phyloP scores from a whole-genome alignment of 2,329 filamentous ascomycete genomes.

The Fusarium longipes region DNA sequence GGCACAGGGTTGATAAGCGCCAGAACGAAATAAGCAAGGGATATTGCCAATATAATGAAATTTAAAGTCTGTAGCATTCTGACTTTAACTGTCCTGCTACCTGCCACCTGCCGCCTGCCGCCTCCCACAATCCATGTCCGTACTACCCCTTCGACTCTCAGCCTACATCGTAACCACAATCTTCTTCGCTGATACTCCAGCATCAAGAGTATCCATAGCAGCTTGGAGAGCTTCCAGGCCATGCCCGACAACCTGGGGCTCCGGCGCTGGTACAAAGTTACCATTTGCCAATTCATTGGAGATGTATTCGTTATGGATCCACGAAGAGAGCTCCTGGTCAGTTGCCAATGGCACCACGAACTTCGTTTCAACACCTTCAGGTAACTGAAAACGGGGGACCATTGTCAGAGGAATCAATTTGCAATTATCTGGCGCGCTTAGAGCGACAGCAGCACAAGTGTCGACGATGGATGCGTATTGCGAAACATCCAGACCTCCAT shows the following conservation, averaged over 20 bases:
- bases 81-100: background rate
- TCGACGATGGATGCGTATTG: slow-evolving; percentile 9
- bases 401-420: slow-evolving; percentile 13
- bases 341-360: slow-evolving; percentile 6
- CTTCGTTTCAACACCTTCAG: slow-evolving; percentile 13
- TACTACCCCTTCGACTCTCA: background rate
- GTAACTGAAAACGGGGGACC: slow-evolving; percentile 4
- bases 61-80: background rate
- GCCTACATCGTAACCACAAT: slow-evolving; percentile 11
- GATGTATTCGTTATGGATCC: slow-evolving; percentile 10
- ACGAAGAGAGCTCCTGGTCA: slow-evolving; percentile 6
- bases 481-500: background rate
- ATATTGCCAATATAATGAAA: background rate
- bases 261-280: slow-evolving; percentile 4
- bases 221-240: slow-evolving; percentile 5
- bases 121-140: background rate
- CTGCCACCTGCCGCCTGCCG: no score
- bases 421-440: slow-evolving; percentile 7
- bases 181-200: slow-evolving; percentile 15
- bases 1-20: background rate
- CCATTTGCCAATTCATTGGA: background rate
- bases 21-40: background rate
- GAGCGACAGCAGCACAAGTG: slow-evolving; percentile 9
- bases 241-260: background rate
- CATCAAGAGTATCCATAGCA: background rate